phyloP scores from a whole-genome alignment of 371 early-diverging fungal species.

The Choanephora cucurbitarum region DNA sequence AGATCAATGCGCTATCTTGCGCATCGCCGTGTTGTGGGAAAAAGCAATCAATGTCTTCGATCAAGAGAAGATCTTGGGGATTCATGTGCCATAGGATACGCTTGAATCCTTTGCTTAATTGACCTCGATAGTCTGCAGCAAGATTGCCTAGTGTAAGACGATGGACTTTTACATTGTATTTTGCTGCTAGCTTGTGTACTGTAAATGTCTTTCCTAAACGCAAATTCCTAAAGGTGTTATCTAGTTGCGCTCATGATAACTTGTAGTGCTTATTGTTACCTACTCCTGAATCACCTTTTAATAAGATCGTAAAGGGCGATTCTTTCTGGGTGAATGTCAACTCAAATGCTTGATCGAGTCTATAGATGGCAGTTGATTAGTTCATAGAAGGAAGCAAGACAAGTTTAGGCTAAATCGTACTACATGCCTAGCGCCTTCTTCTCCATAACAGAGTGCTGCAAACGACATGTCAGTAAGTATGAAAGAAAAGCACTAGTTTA shows the following conservation, averaged over 20 bases:
- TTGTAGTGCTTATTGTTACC: too few relatives aligned
- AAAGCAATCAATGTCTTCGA: conserved; percentile 60
- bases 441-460: conserved; percentile 38
- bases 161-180: conserved; percentile 25
- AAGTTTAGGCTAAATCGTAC: not conserved
- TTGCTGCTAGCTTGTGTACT: conserved; percentile 25
- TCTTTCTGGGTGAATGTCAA: conserved; percentile 24
- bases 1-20: conserved; percentile 11
- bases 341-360: conserved; percentile 41
- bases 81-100: conserved; percentile 28
- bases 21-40: conserved; percentile 47
- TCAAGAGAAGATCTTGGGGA: conserved; percentile 33
- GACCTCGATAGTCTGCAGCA: conserved; percentile 39
- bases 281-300: conserved; percentile 46
- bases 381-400: too few relatives aligned
- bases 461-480: conserved; percentile 11
- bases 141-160: conserved; percentile 34
- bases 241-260: too few relatives aligned
- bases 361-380: conserved; percentile 2
- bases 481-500: too few relatives aligned
- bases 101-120: conserved; percentile 41
- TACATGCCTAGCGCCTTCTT: conserved; percentile 46
- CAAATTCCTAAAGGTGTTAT: too few relatives aligned
- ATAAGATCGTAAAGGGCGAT: conserved; percentile 22
- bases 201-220: conserved; percentile 47